Percentiles rank a stretch among this genome's conserved stretches.
Conservation (phyloP, 192 early-diverging fungal species). For the Lunasporangiospora selenospora region DNA sequence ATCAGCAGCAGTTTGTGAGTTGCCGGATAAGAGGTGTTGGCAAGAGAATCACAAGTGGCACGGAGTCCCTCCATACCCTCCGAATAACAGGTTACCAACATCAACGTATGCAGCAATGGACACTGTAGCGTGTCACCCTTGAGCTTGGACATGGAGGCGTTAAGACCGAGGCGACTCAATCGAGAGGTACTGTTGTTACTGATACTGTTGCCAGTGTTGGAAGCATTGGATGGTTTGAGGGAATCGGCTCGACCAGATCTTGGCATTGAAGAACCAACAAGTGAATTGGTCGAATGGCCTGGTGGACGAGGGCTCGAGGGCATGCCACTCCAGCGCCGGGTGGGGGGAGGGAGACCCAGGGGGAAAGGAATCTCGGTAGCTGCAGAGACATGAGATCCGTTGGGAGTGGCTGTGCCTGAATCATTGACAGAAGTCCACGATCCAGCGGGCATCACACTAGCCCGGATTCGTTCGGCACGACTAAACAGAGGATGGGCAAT, state of each 20-base stretch:
- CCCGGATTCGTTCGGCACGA: slow-evolving; percentile 40
- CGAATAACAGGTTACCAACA: slow-evolving; percentile 83
- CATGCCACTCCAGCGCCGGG: slow-evolving; percentile 23
- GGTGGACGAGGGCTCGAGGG: slow-evolving; percentile 11
- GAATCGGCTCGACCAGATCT: slow-evolving; percentile 27
- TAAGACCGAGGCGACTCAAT: slow-evolving; percentile 28
- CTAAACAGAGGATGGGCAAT: background rate
- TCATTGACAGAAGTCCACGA: slow-evolving; percentile 13
- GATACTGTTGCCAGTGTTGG: slow-evolving; percentile 53
- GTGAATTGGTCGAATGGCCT: slow-evolving; percentile 8
- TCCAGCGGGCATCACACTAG: slow-evolving; percentile 25
- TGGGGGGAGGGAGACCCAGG: slow-evolving; percentile 43
- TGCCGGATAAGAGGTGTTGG: slow-evolving; percentile 72
- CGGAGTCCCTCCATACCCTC: slow-evolving; percentile 76
- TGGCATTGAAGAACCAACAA: slow-evolving; percentile 25
- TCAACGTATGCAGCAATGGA: slow-evolving; percentile 69
- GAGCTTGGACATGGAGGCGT: slow-evolving; percentile 56
- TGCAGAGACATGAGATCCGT: slow-evolving; percentile 26
- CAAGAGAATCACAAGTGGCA: slow-evolving; percentile 79
- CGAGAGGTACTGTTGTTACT: no score
- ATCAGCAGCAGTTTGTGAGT: slow-evolving; percentile 82
- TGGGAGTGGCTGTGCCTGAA: slow-evolving; percentile 26
- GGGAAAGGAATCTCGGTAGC: slow-evolving; percentile 45
- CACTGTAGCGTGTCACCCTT: slow-evolving; percentile 38
- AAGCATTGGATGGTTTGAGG: background rate